Base-by-base conservation (phyloP, 805 yeast species). In the Schizosaccharomyces lindneri region DNA sequence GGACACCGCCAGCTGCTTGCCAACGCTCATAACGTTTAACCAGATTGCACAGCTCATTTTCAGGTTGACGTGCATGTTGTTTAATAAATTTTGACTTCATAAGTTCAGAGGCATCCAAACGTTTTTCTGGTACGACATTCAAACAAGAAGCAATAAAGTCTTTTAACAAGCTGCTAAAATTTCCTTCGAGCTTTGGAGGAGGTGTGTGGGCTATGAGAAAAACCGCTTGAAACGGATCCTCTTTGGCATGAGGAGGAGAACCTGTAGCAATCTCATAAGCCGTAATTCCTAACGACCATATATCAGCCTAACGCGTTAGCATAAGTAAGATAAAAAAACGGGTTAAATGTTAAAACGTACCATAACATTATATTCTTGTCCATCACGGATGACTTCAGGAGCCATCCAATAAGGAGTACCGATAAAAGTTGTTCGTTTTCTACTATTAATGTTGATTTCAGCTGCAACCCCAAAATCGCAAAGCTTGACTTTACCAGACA, bases 391-490 rank as follows among this genome's bases (percentile, higher is more conserved):
- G 32, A 75, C 78, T 64, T 75, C 78, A 5, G 78, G 78, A 0
- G 78, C 78, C 95, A 75, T 93, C 78, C 78, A 75, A 66, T 75
- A 75, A 6, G 78, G 78, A 6, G 78, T 75, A 21, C 78, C 78
- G 3, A 95, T 97, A 81, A 94, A 88, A 0, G 98, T 93, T 43
- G 90, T 85, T 67, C 98, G 77, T 69, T 88, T 87, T 59, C 83
- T 70, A 21, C 82, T 80, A 48, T 83, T 78, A 46, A 89, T 78
- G 2, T 94, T 81, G 55, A 89, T 74, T 69, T 87, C 90, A 1
- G 97, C 97, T 0, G 99, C 98, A 27, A 94, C 98, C 41, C 99
- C 99, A 73, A 93, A 93, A 71, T 93, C 99, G 76, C 97, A 90
- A 57, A 93, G 77, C 68, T 86, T 87, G 4, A 94, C 95, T 61